Percentiles rank a stretch among this genome's conserved stretches.
Evolutionary conservation across 2,329 filamentous ascomycete species (phyloP).

Genomic region (Apiospora marii): DNA sequence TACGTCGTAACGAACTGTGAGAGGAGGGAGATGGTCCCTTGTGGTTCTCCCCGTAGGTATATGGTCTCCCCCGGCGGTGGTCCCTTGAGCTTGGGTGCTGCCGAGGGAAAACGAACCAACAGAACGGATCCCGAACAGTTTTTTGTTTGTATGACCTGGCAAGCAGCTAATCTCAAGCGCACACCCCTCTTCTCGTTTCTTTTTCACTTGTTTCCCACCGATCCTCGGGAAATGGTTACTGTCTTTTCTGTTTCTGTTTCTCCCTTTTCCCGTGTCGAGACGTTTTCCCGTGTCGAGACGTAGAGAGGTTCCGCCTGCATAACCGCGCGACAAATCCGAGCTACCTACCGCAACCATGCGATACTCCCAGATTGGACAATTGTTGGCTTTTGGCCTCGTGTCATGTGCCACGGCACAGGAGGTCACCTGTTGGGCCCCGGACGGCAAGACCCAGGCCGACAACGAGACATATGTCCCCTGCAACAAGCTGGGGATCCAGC

Average conservation of each 20-base stretch:
- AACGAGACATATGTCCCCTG: constrained; percentile 43
- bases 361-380: neutral
- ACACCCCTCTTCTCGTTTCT: constrained; percentile 16
- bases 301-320: neutral
- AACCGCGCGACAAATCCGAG: neutral
- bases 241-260: constrained; percentile 1
- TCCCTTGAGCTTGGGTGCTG: neutral
- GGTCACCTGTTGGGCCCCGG: constrained; percentile 40
- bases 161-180: neutral
- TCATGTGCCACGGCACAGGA: constrained; percentile 22
- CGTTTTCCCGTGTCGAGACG: neutral
- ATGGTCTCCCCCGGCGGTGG: neutral
- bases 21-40: neutral
- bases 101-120: neutral
- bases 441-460: constrained; percentile 37
- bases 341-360: constrained; percentile 4
- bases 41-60: neutral
- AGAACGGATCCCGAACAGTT: neutral
- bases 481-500: constrained; percentile 43
- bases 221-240: neutral
- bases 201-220: constrained; percentile 1
- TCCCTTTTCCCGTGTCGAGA: neutral
- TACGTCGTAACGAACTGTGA: neutral
- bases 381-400: neutral
- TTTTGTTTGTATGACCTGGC: constrained; percentile 15